phyloP scores from a whole-genome alignment of 2,329 filamentous ascomycete genomes.

The Alternaria consortialis region DNA sequence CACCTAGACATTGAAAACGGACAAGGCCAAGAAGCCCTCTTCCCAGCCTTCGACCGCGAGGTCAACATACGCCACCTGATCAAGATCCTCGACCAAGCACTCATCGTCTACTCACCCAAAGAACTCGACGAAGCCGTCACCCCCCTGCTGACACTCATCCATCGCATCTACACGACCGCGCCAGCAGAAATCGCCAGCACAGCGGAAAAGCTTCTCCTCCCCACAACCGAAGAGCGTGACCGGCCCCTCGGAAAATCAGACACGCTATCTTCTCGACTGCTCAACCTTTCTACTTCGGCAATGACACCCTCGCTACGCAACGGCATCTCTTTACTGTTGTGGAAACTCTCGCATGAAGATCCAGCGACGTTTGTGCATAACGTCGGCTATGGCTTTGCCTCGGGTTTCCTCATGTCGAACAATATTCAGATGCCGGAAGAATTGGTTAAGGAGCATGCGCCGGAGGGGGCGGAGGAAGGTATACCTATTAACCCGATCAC shows the following conservation, averaged over 20 bases:
- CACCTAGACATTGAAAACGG: constrained; percentile 74
- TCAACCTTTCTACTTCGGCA: constrained; percentile 80
- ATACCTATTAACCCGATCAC: constrained; percentile 81
- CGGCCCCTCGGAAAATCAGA: constrained; percentile 78
- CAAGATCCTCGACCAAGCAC: constrained; percentile 72
- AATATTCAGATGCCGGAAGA: constrained; percentile 79
- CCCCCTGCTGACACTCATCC: constrained; percentile 77
- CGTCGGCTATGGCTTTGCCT: constrained; percentile 93
- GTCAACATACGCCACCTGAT: constrained; percentile 72
- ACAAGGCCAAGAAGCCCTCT: constrained; percentile 63
- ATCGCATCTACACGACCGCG: constrained; percentile 74
- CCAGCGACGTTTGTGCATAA: constrained; percentile 84
- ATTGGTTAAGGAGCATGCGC: constrained; percentile 65
- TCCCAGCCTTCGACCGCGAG: constrained; percentile 69
- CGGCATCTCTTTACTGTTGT: constrained; percentile 80
- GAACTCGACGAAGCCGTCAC: constrained; percentile 78
- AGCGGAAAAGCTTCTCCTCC: constrained; percentile 75
- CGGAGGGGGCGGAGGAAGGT: constrained; percentile 33
- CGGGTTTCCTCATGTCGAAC: constrained; percentile 86
- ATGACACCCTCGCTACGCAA: constrained; percentile 75
- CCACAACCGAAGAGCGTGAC: constrained; percentile 77
- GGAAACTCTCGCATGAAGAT: constrained; percentile 85
- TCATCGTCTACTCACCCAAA: constrained; percentile 68
- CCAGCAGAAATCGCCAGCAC: constrained; percentile 68
- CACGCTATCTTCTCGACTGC: constrained; percentile 77